phyloP scores from a whole-genome alignment of 1,284 basidiomycete species.

The Rhodotorula sp. region DNA sequence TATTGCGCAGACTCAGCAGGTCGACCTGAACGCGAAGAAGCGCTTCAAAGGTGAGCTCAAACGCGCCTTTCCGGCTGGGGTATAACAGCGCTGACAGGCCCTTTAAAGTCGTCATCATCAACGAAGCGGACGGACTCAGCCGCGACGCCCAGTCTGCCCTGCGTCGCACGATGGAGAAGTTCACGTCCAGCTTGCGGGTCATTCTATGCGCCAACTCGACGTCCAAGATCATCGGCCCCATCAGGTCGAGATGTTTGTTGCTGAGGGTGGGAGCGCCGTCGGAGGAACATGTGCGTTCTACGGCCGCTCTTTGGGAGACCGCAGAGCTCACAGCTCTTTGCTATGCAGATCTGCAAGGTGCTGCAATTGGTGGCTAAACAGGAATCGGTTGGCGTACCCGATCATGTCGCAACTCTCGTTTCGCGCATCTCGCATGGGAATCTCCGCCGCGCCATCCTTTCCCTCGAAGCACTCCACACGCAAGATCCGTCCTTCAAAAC shows the following conservation, averaged over 20 bases:
- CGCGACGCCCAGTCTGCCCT: slow-evolving; percentile 96
- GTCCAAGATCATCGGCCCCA: slow-evolving; percentile 93
- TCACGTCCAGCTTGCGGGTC: slow-evolving; percentile 95
- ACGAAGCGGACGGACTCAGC: slow-evolving; percentile 91
- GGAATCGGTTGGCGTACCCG: slow-evolving; percentile 76
- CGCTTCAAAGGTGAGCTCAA: slow-evolving; percentile 79
- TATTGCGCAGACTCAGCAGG: slow-evolving; percentile 98
- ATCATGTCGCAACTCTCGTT: slow-evolving; percentile 69
- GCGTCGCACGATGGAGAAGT: slow-evolving; percentile 98
- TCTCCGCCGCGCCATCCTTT: slow-evolving; percentile 87
- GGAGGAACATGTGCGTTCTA: slow-evolving; percentile 65
- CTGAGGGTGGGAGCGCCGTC: slow-evolving; percentile 88
- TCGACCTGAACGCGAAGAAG: slow-evolving; percentile 92
- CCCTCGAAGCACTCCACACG: slow-evolving; percentile 94
- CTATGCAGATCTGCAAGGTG: slow-evolving; percentile 51
- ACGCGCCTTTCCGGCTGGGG: too few relatives aligned
- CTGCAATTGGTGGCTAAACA: slow-evolving; percentile 76
- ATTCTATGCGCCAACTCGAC: slow-evolving; percentile 98
- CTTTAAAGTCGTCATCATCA: slow-evolving; percentile 89
- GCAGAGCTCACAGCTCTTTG: too few relatives aligned
- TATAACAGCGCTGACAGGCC: background rate
- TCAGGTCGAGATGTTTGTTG: slow-evolving; percentile 89
- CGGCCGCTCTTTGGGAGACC: background rate
- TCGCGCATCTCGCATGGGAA: slow-evolving; percentile 81
- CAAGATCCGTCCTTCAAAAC: slow-evolving; percentile 54